Conservation (phyloP, 2,329 filamentous ascomycete genomes). For the Botrytis sinoallii region DNA sequence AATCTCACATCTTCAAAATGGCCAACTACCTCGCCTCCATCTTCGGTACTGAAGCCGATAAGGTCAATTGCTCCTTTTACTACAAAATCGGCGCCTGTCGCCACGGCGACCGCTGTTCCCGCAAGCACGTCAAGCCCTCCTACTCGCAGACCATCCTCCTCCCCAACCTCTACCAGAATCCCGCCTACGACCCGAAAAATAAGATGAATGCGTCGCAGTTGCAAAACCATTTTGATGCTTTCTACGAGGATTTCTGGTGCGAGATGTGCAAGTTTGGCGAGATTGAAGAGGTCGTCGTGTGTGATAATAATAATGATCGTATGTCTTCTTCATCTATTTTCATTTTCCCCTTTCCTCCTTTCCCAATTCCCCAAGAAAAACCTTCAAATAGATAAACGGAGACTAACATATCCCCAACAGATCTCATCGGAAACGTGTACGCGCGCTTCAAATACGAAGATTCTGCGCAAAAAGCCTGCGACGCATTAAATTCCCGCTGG, state of each 20-base stretch:
- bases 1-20: constrained; percentile 51
- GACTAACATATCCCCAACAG: constrained; percentile 41
- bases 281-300: constrained; percentile 95
- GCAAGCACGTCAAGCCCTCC: constrained; percentile 98
- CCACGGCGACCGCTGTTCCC: constrained; percentile 95
- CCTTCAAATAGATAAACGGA: constrained; percentile 23
- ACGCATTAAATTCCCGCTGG: constrained; percentile 91
- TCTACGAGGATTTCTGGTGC: constrained; percentile 99
- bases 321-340: neutral
- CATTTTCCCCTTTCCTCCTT: neutral
- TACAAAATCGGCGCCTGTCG: constrained; percentile 99
- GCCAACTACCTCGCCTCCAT: constrained; percentile 99
- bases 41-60: constrained; percentile 99
- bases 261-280: constrained; percentile 99
- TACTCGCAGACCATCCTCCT: constrained; percentile 98
- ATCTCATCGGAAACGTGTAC: constrained; percentile 98
- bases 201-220: constrained; percentile 96
- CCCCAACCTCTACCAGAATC: constrained; percentile 98
- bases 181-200: constrained; percentile 91
- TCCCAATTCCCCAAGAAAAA: neutral
- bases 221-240: constrained; percentile 99
- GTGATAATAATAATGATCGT: constrained; percentile 95
- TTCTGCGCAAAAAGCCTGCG: constrained; percentile 86
- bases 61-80: constrained; percentile 99
- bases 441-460: constrained; percentile 99